phyloP scores from a whole-genome alignment of 176 grass and related monocot genomes.

The Hordeum marinum region DNA sequence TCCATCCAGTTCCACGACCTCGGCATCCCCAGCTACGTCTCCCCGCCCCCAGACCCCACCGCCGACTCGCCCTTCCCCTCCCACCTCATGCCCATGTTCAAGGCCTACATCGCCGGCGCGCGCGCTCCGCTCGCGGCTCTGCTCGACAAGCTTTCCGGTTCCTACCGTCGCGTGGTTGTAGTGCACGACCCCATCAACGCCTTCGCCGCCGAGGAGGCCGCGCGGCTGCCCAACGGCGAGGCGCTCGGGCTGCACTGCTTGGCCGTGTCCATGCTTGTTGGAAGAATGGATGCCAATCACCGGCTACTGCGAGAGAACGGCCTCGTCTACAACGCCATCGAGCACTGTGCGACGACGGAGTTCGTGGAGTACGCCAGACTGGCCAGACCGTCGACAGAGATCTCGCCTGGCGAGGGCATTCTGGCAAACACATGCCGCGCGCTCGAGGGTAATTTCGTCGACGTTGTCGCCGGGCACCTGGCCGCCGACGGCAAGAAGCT shows the following conservation, averaged over 20 bases:
- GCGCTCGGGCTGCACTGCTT: conserved; percentile 26
- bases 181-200: conserved; percentile 36
- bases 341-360: background rate
- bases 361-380: background rate
- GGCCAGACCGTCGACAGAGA: background rate
- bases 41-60: conserved; percentile 27
- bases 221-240: conserved; percentile 16
- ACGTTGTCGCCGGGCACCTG: background rate
- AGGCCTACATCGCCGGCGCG: conserved; percentile 7
- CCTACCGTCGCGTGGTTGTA: conserved; percentile 34
- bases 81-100: conserved; percentile 33
- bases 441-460: conserved; percentile 51
- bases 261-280: background rate
- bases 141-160: conserved; percentile 18
- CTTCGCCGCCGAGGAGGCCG: conserved; percentile 29
- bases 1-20: conserved; percentile 42
- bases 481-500: conserved; percentile 14
- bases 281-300: background rate
- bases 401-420: background rate
- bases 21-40: conserved; percentile 32
- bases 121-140: conserved; percentile 14
- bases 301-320: background rate
- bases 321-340: background rate
- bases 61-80: conserved; percentile 21
- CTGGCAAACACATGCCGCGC: conserved; percentile 34